These are phyloP conservation scores for Saturnispora saitoi DNA, from an alignment of 805 yeast genomes.

Conservation along the genomic window DNA sequence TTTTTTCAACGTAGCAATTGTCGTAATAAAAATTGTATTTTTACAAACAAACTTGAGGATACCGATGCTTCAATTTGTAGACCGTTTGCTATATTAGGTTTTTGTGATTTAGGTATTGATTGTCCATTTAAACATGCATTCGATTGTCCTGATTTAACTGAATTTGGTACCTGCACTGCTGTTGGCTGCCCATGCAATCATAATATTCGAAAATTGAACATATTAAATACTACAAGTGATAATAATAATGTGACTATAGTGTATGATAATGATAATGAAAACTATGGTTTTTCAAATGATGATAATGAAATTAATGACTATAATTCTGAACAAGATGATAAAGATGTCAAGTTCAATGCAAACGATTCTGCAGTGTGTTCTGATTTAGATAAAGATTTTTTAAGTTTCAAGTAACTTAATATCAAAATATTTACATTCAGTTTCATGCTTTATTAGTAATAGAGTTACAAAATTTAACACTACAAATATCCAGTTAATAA, in stretches of 20 bases:
- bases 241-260: not conserved
- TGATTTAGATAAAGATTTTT: not conserved
- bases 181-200: constrained; percentile 53
- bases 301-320: constrained; percentile 24
- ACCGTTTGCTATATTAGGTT: constrained; percentile 60
- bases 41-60: constrained; percentile 37
- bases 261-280: not conserved
- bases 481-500: not conserved
- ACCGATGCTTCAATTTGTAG: constrained; percentile 42
- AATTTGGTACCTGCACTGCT: constrained; percentile 45
- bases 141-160: constrained; percentile 67
- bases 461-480: no score
- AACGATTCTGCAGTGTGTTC: not conserved
- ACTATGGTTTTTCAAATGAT: not conserved
- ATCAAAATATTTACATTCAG: no score
- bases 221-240: not conserved
- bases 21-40: constrained; percentile 42
- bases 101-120: constrained; percentile 50
- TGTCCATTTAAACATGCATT: constrained; percentile 52
- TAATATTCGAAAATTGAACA: constrained; percentile 15
- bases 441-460: no score
- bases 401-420: not conserved
- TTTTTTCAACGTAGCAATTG: constrained; percentile 43
- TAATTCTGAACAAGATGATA: constrained; percentile 19
- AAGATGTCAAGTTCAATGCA: constrained; percentile 14